A percentile compares a stretch with the other conserved stretches of the same genome.
Conservation (phyloP, 106 monocot species). For the Xerophyta viscosa region DNA sequence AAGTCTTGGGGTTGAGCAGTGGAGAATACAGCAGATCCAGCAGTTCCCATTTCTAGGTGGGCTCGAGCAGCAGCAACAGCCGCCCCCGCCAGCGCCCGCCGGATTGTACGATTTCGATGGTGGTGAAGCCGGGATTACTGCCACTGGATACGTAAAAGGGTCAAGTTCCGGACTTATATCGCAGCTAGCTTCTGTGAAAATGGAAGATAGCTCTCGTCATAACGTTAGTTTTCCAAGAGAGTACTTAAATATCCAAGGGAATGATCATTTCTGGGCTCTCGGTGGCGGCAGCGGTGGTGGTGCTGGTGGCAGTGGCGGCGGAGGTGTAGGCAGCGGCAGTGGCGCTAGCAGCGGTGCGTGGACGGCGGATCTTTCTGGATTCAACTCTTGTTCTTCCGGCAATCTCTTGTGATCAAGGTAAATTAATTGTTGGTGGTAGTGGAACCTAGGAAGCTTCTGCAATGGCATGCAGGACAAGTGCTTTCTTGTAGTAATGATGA, state of each 20-base stretch:
- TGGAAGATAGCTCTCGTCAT: constrained; percentile 32
- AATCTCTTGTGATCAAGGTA: constrained; percentile 38
- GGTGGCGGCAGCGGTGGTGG: constrained; percentile 3
- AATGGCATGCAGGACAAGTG: background rate
- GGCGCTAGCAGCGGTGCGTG: constrained; percentile 17
- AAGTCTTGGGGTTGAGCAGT: constrained; percentile 25
- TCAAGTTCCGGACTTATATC: constrained; percentile 25
- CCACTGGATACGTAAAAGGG: background rate
- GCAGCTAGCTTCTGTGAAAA: constrained; percentile 47
- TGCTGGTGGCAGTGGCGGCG: background rate
- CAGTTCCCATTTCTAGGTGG: constrained; percentile 31
- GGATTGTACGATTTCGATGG: constrained; percentile 42
- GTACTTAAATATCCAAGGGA: constrained; percentile 35
- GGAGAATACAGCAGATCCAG: constrained; percentile 40
- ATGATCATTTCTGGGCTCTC: constrained; percentile 18
- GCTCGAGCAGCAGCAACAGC: constrained; percentile 8
- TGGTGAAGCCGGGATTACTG: background rate
- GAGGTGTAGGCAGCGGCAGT: constrained; percentile 10
- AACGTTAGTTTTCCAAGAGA: constrained; percentile 34
- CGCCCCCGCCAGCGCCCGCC: constrained; percentile 10
- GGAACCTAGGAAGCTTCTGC: constrained; percentile 5
- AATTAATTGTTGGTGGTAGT: background rate
- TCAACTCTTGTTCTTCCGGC: constrained; percentile 56
- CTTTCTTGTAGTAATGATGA: background rate
- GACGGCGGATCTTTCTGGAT: constrained; percentile 39